Conservation (phyloP, 1,284 basidiomycete species). For the Apiotrichum gamsii region DNA sequence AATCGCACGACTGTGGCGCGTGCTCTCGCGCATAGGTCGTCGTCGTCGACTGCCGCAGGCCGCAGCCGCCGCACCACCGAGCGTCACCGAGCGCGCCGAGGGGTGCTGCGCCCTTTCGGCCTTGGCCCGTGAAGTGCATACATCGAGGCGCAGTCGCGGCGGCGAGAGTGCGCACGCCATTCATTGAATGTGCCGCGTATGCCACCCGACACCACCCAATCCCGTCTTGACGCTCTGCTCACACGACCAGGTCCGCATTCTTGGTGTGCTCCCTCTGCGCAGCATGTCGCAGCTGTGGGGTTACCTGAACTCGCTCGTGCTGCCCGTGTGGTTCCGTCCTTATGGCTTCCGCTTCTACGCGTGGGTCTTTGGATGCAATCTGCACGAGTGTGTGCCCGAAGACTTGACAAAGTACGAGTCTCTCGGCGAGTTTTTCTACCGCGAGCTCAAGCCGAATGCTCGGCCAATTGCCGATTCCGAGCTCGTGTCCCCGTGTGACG, state of each 20-base stretch:
- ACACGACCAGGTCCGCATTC: slow-evolving; percentile 71
- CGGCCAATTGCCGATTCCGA: slow-evolving; percentile 72
- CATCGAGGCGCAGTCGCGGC: too few relatives aligned
- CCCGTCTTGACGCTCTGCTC: too few relatives aligned
- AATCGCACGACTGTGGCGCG: too few relatives aligned
- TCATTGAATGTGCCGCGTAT: neutral
- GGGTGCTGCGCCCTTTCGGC: too few relatives aligned
- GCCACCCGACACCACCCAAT: neutral
- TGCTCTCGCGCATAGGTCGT: too few relatives aligned
- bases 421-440: slow-evolving; percentile 92
- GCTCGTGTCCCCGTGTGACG: slow-evolving; percentile 90
- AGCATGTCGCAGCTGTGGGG: slow-evolving; percentile 95
- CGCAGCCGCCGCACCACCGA: too few relatives aligned
- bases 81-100: too few relatives aligned
- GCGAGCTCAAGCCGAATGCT: slow-evolving; percentile 72
- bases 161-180: neutral
- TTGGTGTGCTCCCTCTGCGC: slow-evolving; percentile 88
- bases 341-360: slow-evolving; percentile 81
- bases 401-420: slow-evolving; percentile 75
- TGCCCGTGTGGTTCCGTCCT: slow-evolving; percentile 91
- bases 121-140: too few relatives aligned
- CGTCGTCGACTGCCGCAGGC: too few relatives aligned
- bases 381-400: slow-evolving; percentile 76
- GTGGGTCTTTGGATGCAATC: slow-evolving; percentile 82
- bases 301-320: slow-evolving; percentile 81